Evolutionary conservation across 805 yeast genomes (phyloP).

Genomic region (Yarrowia bubula): DNA sequence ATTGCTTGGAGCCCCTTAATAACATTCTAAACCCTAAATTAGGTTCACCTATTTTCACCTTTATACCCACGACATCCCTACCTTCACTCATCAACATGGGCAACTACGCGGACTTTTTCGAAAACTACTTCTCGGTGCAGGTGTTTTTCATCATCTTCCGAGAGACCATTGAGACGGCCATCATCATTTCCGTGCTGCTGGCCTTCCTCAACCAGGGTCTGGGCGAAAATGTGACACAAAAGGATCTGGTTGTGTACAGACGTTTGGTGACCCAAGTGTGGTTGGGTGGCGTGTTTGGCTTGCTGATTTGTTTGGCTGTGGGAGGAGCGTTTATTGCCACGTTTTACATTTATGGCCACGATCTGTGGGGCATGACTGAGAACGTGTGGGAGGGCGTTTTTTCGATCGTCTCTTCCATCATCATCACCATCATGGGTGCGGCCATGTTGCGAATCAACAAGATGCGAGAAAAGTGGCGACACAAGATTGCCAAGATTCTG

Average conservation of each 20-base stretch:
- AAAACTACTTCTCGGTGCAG: conserved; percentile 46
- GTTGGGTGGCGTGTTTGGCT: conserved; percentile 75
- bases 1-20: too few species aligned
- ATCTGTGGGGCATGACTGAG: conserved; percentile 84
- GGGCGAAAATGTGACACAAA: conserved; percentile 32
- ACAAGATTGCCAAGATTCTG: conserved; percentile 50
- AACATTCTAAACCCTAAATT: too few species aligned
- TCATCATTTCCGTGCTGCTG: conserved; percentile 81
- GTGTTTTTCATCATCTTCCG: conserved; percentile 88
- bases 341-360: conserved; percentile 76
- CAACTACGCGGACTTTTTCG: conserved; percentile 25
- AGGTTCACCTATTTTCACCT: too few species aligned
- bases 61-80: too few species aligned
- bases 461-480: conserved; percentile 77
- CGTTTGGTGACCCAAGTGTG: conserved; percentile 68
- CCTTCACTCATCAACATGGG: conserved; percentile 5
- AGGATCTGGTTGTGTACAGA: conserved; percentile 45
- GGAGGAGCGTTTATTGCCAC: conserved; percentile 69
- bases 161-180: conserved; percentile 87
- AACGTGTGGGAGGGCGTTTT: conserved; percentile 86
- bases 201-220: conserved; percentile 88
- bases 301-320: conserved; percentile 63
- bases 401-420: conserved; percentile 71
- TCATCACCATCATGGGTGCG: conserved; percentile 90
- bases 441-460: conserved; percentile 91